phyloP scores from a whole-genome alignment of 345 rosid species.

The Lepidium africanum region DNA sequence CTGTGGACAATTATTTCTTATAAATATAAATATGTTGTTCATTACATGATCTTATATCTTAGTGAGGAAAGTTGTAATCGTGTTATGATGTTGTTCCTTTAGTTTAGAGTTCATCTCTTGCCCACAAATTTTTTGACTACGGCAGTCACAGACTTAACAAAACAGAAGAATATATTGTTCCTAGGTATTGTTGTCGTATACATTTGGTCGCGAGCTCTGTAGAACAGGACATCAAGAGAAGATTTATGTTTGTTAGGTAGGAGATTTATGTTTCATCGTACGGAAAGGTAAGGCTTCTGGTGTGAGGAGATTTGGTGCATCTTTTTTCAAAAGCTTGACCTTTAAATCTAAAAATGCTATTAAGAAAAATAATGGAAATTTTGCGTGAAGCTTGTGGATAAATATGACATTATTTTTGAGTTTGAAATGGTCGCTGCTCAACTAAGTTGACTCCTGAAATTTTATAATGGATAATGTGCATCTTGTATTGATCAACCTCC shows the following conservation, averaged over 20 bases:
- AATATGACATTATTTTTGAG: background rate
- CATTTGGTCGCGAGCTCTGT: no score
- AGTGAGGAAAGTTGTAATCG: background rate
- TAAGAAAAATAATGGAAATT: background rate
- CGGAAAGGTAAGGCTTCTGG: slow-evolving; percentile 4
- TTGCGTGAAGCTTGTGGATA: background rate
- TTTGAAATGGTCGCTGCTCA: slow-evolving; percentile 3
- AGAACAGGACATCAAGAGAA: no score
- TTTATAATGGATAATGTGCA: background rate
- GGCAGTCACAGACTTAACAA: no score
- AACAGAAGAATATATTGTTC: no score
- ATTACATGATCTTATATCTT: background rate
- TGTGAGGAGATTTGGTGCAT: background rate
- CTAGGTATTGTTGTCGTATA: no score
- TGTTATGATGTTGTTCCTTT: background rate
- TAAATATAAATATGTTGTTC: background rate
- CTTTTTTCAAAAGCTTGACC: background rate
- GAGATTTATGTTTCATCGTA: background rate
- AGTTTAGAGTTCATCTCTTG: no score
- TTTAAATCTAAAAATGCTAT: background rate
- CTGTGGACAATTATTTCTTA: no score
- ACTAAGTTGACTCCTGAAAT: background rate
- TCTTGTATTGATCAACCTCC: background rate
- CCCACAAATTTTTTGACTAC: no score
- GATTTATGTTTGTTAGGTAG: no score